Conservation (phyloP, 345 rosid species). For the Stellera chamaejasme region DNA sequence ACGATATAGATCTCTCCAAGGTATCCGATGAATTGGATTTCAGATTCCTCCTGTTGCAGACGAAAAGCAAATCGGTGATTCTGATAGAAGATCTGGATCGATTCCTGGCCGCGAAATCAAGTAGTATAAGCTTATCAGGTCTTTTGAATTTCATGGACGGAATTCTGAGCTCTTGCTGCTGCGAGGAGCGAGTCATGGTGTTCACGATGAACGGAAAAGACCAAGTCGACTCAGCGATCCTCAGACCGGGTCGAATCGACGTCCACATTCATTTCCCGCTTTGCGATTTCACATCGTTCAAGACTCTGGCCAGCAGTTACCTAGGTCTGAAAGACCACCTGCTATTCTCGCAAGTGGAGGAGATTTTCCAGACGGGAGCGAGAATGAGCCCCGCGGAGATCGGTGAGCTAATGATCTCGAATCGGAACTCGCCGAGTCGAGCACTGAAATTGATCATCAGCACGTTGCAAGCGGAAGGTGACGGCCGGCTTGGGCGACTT, state of each 20-base stretch:
- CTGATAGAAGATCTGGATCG: conserved; percentile 46
- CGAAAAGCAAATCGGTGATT: conserved; percentile 29
- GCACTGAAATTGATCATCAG: conserved; percentile 72
- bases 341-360: conserved; percentile 76
- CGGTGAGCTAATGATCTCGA: conserved; percentile 74
- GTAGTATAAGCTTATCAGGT: conserved; percentile 22
- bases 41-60: conserved; percentile 26
- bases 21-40: conserved; percentile 34
- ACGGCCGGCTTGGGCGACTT: conserved; percentile 36
- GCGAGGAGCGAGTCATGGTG: conserved; percentile 59
- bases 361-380: conserved; percentile 59
- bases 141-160: conserved; percentile 50
- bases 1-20: conserved; percentile 36
- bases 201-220: conserved; percentile 54
- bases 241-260: conserved; percentile 69
- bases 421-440: conserved; percentile 75
- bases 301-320: conserved; percentile 50
- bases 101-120: conserved; percentile 24
- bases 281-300: conserved; percentile 71
- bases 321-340: conserved; percentile 79
- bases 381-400: conserved; percentile 75
- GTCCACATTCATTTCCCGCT: conserved; percentile 74
- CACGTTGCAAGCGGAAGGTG: conserved; percentile 62
- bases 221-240: conserved; percentile 38
- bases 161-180: conserved; percentile 30